Percentiles rank a stretch among this genome's conserved stretches.
These are phyloP conservation scores for Saturnispora gosingensis DNA, from an alignment of 805 yeast genomes.

Conservation along the genomic window DNA sequence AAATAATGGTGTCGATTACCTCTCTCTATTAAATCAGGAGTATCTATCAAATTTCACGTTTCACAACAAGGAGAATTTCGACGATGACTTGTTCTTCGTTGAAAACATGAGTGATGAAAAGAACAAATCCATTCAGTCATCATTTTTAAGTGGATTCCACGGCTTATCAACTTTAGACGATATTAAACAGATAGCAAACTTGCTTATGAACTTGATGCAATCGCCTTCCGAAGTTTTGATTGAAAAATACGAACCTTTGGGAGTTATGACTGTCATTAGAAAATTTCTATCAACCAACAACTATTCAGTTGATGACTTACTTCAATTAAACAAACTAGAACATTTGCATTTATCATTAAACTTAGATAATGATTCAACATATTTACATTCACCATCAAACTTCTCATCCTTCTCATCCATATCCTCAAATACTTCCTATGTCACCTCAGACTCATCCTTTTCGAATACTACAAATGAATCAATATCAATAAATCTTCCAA, in stretches of 20 bases:
- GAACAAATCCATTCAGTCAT: conserved; percentile 27
- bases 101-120: conserved; percentile 13
- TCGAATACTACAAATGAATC: neutral
- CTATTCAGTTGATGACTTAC: neutral
- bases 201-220: conserved; percentile 35
- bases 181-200: conserved; percentile 34
- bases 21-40: conserved; percentile 17
- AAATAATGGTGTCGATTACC: conserved; percentile 32
- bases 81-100: conserved; percentile 14
- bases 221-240: conserved; percentile 43
- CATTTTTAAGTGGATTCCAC: conserved; percentile 42
- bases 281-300: conserved; percentile 15
- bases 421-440: conserved; percentile 25
- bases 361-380: neutral
- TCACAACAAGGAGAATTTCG: conserved; percentile 5
- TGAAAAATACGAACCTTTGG: conserved; percentile 42
- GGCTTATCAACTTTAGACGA: conserved; percentile 30
- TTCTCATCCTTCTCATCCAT: conserved; percentile 26
- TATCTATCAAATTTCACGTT: conserved; percentile 10
- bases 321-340: neutral
- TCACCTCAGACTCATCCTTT: conserved; percentile 13
- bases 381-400: conserved; percentile 19
- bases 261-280: conserved; percentile 41
- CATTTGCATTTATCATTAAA: conserved; percentile 9
- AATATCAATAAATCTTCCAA: neutral